phyloP scores from a whole-genome alignment of 1,284 basidiomycete genomes.

The Amylostereum chailletii region DNA sequence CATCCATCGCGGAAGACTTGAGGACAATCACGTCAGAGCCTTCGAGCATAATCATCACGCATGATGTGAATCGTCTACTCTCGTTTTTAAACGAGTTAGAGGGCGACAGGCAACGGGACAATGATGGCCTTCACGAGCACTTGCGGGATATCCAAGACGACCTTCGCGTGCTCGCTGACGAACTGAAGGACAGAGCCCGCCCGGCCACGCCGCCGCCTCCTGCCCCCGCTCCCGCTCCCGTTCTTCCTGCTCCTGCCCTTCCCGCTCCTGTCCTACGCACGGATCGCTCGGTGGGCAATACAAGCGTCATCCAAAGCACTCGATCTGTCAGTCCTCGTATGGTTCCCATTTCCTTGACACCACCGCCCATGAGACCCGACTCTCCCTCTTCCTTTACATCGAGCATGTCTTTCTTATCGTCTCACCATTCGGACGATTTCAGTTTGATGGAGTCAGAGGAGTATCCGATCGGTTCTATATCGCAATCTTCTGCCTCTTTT shows the following conservation, averaged over 20 bases:
- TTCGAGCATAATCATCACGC: conserved; percentile 38
- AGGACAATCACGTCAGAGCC: conserved; percentile 37
- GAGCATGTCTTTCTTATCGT: conserved; percentile 56
- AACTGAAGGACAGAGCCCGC: conserved; percentile 18
- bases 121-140: conserved; percentile 49
- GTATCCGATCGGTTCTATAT: conserved; percentile 18
- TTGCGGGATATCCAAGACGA: conserved; percentile 55
- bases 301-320: conserved; percentile 16
- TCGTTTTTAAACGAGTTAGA: conserved; percentile 59
- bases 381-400: conserved; percentile 38
- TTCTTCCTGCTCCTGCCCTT: conserved; percentile 14
- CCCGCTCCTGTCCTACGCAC: conserved; percentile 26
- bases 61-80: conserved; percentile 60
- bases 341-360: conserved; percentile 27
- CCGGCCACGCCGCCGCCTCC: not conserved
- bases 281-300: conserved; percentile 34
- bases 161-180: conserved; percentile 46
- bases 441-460: conserved; percentile 33
- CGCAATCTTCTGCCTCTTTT: conserved; percentile 4
- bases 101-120: conserved; percentile 48
- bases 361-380: conserved; percentile 31
- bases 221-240: not conserved
- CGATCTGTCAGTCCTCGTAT: conserved; percentile 11
- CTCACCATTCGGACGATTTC: conserved; percentile 67
- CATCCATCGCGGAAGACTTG: conserved; percentile 48